Conservation (phyloP, 768 basidiomycete species). For the Dentipellis fragilis region DNA sequence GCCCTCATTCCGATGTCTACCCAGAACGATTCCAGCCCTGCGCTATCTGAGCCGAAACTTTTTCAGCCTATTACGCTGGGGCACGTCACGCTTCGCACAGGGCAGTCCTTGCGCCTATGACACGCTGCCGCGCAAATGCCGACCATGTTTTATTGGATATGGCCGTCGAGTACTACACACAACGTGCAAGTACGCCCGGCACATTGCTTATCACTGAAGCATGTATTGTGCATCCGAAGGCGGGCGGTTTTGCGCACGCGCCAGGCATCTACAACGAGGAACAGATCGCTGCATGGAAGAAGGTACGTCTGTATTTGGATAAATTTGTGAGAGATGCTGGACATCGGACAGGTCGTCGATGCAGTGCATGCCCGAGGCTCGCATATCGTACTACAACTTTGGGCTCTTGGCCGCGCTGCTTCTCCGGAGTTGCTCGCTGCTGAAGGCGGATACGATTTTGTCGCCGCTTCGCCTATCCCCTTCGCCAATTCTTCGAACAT, state of each 20-base stretch:
- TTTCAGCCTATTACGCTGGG: conserved; percentile 15
- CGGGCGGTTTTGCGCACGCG: conserved; percentile 19
- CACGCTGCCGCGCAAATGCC: conserved; percentile 10
- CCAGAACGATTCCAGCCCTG: no score
- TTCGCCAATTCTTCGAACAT: background rate
- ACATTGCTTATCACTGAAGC: conserved; percentile 22
- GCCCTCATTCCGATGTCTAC: no score
- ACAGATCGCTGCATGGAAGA: conserved; percentile 2
- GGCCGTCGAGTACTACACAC: conserved; percentile 6
- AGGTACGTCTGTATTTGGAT: background rate
- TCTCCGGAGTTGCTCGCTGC: conserved; percentile 1
- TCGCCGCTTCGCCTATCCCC: background rate
- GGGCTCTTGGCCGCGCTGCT: conserved; percentile 24
- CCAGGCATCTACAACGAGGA: conserved; percentile 19
- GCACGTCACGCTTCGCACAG: conserved; percentile 12
- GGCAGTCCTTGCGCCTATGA: conserved; percentile 15
- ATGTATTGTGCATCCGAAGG: conserved; percentile 18
- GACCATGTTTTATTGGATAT: conserved; percentile 8
- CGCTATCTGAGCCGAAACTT: background rate
- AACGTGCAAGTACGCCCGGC: conserved; percentile 8
- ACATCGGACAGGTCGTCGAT: conserved; percentile 18
- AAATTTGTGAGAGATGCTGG: background rate
- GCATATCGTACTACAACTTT: conserved; percentile 27
- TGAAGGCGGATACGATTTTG: background rate
- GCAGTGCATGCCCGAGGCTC: conserved; percentile 25